phyloP scores from a whole-genome alignment of 495 filamentous ascomycete genomes.

The Penicillium canescens region DNA sequence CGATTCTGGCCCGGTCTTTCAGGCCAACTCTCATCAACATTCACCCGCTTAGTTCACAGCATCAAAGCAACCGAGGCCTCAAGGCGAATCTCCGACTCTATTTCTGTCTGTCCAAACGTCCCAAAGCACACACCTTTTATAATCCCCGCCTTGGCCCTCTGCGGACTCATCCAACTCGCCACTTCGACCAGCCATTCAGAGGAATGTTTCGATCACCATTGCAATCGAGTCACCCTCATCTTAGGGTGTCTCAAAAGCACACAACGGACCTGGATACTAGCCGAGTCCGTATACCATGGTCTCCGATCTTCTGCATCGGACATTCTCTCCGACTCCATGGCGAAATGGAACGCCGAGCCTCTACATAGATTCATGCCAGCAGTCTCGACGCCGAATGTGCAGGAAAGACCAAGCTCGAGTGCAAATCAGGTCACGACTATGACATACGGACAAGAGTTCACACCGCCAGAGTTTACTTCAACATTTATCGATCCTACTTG shows the following conservation, averaged over 20 bases:
- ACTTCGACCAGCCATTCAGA: slow-evolving; percentile 36
- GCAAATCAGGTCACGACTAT: slow-evolving; percentile 14
- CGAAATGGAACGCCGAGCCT: slow-evolving; percentile 32
- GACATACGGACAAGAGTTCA: slow-evolving; percentile 26
- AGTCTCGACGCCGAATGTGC: slow-evolving; percentile 19
- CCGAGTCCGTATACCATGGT: slow-evolving; percentile 28
- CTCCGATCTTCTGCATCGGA: slow-evolving; percentile 35
- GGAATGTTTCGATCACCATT: slow-evolving; percentile 44
- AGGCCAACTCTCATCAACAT: slow-evolving; percentile 36
- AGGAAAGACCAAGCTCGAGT: slow-evolving; percentile 17
- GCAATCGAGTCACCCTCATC: slow-evolving; percentile 41
- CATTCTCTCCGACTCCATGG: slow-evolving; percentile 33
- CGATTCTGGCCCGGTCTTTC: slow-evolving; percentile 28
- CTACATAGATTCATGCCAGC: slow-evolving; percentile 25
- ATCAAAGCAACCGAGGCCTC: slow-evolving; percentile 48
- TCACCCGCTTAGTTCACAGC: slow-evolving; percentile 39
- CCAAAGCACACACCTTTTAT: slow-evolving; percentile 40
- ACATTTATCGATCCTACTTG: slow-evolving; percentile 31
- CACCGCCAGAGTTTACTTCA: slow-evolving; percentile 28
- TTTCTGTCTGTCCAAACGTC: slow-evolving; percentile 40
- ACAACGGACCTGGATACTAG: slow-evolving; percentile 34
- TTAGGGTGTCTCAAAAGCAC: slow-evolving; percentile 40
- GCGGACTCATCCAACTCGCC: slow-evolving; percentile 41
- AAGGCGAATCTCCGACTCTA: slow-evolving; percentile 35
- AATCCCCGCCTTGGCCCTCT: slow-evolving; percentile 33